Evolutionary conservation across 768 basidiomycete species (phyloP), one percentile per base, ranked within the genome.

Genomic region (Pisolithus microcarpus): DNA sequence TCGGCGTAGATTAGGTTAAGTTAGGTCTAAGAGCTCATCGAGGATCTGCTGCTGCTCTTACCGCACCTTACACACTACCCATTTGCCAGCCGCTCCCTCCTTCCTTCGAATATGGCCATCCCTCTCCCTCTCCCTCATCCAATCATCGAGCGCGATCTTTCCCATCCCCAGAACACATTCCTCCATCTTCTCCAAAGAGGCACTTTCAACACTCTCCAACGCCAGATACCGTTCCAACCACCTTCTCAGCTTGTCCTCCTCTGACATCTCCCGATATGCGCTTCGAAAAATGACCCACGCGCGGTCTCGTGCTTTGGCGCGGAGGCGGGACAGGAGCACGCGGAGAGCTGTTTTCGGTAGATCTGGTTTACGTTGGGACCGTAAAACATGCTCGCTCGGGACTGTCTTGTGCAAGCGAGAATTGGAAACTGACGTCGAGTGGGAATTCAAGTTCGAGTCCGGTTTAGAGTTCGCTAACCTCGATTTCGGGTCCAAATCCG

Each of bases 1-100:
- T 97, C 50, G 95, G 96, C 46, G 80, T n/a, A n/a, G n/a, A n/a
- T n/a, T n/a, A n/a, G n/a, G n/a, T n/a, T n/a, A n/a, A n/a, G n/a
- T n/a, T 95, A 26, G 91, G 85, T 91, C 43, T 64, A 81, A 58
- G 89, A 85, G 38, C 79, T 97, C 37, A 91, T 84, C 54, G 21
- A 26, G 7, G 26, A 26, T 7, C 26, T 7, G 7, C 5, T 26
- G 5, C 26, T 26, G 7, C 26, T 26, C 5, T 26, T 61, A 76
- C 54, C 72, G 68, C 43, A 70, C 62, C 65, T 77, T 84, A 57
- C 75, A 79, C 30, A 87, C 65, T 15, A 79, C 73, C 85, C 85
- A 88, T 58, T 72, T 72, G 0, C 77, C 79, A 47, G 75, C 73
- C 5, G 65, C 58, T 5, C 77, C 83, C 49, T 84, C 83, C 65